A percentile compares a stretch with the other conserved stretches of the same genome.
Evolutionary conservation across 345 rosid species (phyloP).

Genomic region (Syzygium aqueum): DNA sequence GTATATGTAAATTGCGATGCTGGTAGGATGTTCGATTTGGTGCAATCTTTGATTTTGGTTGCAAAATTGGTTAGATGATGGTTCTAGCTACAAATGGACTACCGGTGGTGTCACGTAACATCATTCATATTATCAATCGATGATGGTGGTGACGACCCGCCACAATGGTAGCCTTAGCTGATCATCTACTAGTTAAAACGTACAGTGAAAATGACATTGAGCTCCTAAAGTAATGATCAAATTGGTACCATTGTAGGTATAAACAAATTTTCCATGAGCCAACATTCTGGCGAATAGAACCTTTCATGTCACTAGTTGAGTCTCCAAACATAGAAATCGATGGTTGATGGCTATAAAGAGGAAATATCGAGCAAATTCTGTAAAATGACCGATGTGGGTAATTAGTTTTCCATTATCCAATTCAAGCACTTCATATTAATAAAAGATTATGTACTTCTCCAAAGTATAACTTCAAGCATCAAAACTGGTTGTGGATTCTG

Average conservation of each 20-base stretch:
- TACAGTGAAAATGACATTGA: not conserved
- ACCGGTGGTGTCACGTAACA: not conserved
- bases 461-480: not conserved
- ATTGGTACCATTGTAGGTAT: rapidly evolving
- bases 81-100: not conserved
- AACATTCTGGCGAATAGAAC: not conserved
- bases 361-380: not conserved
- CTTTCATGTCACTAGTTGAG: not conserved
- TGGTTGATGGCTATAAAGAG: not conserved
- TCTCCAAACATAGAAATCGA: not conserved
- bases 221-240: not conserved
- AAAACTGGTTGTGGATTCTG: not conserved
- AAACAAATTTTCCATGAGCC: not conserved
- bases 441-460: not conserved
- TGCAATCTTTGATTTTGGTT: not conserved
- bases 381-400: not conserved
- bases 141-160: rapidly evolving
- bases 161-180: not conserved
- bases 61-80: too few relatives aligned
- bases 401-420: not conserved
- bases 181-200: not conserved
- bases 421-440: not conserved
- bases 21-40: not conserved
- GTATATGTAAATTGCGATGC: not conserved
- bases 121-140: not conserved